phyloP scores from a whole-genome alignment of 2,329 filamentous ascomycete species.

The Metarhizium album region DNA sequence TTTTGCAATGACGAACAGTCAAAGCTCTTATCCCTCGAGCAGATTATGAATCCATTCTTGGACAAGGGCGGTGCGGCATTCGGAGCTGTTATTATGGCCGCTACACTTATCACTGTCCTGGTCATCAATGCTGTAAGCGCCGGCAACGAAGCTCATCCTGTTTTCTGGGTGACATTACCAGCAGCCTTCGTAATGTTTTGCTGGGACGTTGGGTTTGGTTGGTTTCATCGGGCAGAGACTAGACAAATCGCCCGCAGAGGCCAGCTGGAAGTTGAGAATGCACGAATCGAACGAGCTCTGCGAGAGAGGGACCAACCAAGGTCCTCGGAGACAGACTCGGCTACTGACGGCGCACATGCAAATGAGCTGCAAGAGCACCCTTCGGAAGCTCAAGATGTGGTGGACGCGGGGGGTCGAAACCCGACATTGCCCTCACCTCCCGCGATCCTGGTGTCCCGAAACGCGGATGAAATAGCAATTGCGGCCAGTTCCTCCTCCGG shows the following conservation, averaged over 20 bases:
- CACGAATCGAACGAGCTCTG: constrained; percentile 9
- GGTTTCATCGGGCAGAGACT: constrained; percentile 51
- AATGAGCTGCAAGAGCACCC: constrained; percentile 3
- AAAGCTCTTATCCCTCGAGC: constrained; percentile 52
- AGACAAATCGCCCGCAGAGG: constrained; percentile 50
- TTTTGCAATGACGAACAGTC: constrained; percentile 36
- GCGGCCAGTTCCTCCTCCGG: constrained; percentile 1
- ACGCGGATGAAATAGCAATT: constrained; percentile 8
- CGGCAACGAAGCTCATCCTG: constrained; percentile 38
- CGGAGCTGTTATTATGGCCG: constrained; percentile 55
- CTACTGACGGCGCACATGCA: not conserved
- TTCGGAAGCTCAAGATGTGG: not conserved
- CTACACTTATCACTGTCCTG: constrained; percentile 54
- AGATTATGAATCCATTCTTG: constrained; percentile 66
- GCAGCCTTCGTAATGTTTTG: constrained; percentile 58
- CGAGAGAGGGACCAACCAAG: constrained; percentile 7
- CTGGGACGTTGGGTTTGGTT: constrained; percentile 56
- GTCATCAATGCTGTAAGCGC: constrained; percentile 52
- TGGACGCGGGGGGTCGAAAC: not conserved
- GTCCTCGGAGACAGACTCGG: not conserved
- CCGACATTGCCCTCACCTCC: constrained; percentile 3
- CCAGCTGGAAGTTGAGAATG: constrained; percentile 20
- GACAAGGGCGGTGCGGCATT: constrained; percentile 56
- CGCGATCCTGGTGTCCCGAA: constrained; percentile 10
- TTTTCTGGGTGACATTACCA: constrained; percentile 60